Conservation (phyloP, 345 rosid species). For the Eucalyptus pauciflora region DNA sequence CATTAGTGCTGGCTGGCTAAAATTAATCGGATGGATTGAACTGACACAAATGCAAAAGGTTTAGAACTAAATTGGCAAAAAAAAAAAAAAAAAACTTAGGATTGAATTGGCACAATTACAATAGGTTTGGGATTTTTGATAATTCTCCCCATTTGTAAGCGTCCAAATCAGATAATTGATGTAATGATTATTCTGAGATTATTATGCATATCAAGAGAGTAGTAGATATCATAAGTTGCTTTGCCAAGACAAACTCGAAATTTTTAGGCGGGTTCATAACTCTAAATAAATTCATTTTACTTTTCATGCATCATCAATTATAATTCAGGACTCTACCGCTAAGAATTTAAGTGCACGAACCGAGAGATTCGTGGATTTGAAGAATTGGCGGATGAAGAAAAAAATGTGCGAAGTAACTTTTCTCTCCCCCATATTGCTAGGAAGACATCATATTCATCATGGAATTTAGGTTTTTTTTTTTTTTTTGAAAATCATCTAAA, state of each 20-base stretch:
- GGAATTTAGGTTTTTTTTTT: not conserved
- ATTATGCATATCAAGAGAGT: not conserved
- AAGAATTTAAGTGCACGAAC: not conserved
- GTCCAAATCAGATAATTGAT: not conserved
- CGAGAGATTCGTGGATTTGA: not conserved
- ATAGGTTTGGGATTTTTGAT: too few species aligned
- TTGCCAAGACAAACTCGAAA: not conserved
- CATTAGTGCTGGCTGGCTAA: accelerated
- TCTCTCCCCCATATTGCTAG: not conserved
- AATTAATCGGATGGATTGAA: too few species aligned
- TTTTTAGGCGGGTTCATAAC: not conserved
- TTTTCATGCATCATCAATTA: not conserved
- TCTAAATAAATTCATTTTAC: not conserved
- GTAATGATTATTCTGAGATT: not conserved
- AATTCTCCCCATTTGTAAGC: too few species aligned
- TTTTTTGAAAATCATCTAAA: not conserved
- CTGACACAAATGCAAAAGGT: accelerated
- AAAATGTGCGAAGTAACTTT: not conserved
- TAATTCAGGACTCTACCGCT: not conserved
- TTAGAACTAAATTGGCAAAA: too few species aligned
- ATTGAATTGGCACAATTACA: too few species aligned
- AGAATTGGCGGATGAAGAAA: not conserved
- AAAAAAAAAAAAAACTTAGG: too few species aligned
- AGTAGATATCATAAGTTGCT: not conserved
- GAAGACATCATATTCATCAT: not conserved